Conservation (phyloP, 768 basidiomycete species). For the Termitomyces sp. region DNA sequence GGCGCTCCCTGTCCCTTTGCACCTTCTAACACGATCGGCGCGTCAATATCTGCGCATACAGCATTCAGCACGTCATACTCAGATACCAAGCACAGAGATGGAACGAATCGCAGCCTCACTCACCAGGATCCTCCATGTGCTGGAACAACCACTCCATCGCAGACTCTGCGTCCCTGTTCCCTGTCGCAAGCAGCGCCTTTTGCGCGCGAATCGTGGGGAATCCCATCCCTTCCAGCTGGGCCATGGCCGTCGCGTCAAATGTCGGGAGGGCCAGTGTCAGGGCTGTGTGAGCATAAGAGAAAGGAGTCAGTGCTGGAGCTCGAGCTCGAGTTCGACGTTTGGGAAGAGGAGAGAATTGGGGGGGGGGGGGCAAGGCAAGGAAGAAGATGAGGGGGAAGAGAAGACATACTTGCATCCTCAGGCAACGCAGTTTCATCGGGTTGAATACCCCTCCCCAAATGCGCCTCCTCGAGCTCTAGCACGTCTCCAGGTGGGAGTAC, state of each 20-base stretch:
- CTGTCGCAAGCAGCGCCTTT: conserved; percentile 87
- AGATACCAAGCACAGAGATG: too few relatives aligned
- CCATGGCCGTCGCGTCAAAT: conserved; percentile 72
- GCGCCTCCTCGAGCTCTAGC: conserved; percentile 52
- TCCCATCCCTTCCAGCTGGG: conserved; percentile 82
- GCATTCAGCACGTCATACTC: background rate
- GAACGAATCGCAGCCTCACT: conserved; percentile 6
- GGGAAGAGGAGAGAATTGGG: too few relatives aligned
- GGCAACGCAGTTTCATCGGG: conserved; percentile 65
- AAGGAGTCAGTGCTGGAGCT: background rate
- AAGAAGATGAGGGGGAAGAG: too few relatives aligned
- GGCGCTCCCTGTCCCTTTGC: conserved; percentile 21
- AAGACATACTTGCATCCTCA: conserved; percentile 32
- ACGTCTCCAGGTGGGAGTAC: conserved; percentile 52
- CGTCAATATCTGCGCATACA: conserved; percentile 68
- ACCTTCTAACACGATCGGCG: conserved; percentile 43
- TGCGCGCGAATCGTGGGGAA: conserved; percentile 84
- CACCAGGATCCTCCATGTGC: conserved; percentile 94
- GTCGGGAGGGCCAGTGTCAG: conserved; percentile 40
- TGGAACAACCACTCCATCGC: conserved; percentile 96
- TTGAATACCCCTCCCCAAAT: conserved; percentile 68
- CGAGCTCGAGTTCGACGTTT: background rate
- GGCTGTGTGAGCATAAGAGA: background rate
- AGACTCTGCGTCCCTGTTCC: conserved; percentile 62
- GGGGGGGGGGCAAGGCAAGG: too few relatives aligned